A percentile compares a stretch with the other conserved stretches of the same genome.
Conservation (phyloP, 73 alveolate genomes). For the Paramecium caudatum region DNA sequence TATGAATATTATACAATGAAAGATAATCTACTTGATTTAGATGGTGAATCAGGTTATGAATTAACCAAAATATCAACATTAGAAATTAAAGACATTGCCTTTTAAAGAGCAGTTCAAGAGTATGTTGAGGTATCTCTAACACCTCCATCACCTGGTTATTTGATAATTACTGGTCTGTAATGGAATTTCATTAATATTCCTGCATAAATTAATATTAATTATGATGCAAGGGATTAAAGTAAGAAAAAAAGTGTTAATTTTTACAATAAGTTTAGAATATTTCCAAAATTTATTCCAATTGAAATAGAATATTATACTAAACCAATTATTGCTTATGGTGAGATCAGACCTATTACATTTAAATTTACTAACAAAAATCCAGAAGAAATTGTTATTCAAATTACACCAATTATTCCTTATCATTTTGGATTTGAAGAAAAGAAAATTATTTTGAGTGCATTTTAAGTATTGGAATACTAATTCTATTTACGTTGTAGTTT, state of each 20-base stretch:
- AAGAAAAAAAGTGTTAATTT: conserved; percentile 62
- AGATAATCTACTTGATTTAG: conserved; percentile 44
- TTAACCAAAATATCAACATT: neutral
- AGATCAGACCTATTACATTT: conserved; percentile 44
- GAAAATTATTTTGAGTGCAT: neutral
- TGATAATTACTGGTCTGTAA: conserved; percentile 27
- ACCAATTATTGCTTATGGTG: conserved; percentile 48
- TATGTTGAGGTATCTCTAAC: conserved; percentile 35
- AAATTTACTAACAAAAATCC: conserved; percentile 39
- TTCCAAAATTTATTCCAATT: conserved; percentile 58
- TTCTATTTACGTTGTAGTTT: conserved; percentile 54
- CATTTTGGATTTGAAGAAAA: conserved; percentile 67
- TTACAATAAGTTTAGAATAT: conserved; percentile 48
- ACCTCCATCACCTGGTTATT: neutral
- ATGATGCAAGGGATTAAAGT: conserved; percentile 25
- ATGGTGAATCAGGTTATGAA: neutral
- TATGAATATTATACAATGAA: conserved; percentile 40
- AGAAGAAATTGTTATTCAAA: conserved; percentile 1
- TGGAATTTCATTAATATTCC: conserved; percentile 51
- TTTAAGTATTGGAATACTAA: conserved; percentile 15
- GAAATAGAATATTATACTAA: conserved; percentile 21
- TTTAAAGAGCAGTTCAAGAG: conserved; percentile 43
- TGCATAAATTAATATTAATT: conserved; percentile 1
- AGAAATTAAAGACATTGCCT: neutral
- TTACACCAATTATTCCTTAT: conserved; percentile 37